phyloP scores from a whole-genome alignment of 2,329 filamentous ascomycete species.

The Phymatotrichopsis omnivora region DNA sequence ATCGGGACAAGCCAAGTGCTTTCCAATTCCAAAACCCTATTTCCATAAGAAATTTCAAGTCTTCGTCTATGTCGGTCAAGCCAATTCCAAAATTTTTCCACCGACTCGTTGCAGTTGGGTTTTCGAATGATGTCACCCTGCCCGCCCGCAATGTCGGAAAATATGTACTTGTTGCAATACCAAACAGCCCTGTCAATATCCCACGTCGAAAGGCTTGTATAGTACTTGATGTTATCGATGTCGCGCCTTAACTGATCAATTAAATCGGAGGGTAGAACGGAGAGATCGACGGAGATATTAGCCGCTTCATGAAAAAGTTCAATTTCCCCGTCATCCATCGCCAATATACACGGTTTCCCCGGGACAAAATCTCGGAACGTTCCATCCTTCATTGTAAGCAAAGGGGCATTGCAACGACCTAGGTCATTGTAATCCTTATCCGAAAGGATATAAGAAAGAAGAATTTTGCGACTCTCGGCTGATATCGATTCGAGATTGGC shows the following conservation, averaged over 20 bases:
- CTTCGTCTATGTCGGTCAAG: not conserved
- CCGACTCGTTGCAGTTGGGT: constrained; percentile 6
- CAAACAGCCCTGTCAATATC: constrained; percentile 15
- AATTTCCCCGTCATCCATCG: constrained; percentile 5
- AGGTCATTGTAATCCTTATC: constrained; percentile 15
- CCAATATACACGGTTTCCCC: not conserved
- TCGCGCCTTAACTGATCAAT: not conserved
- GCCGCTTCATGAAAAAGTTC: constrained; percentile 5
- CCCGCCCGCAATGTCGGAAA: not conserved
- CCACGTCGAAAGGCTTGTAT: constrained; percentile 20
- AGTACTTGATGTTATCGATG: constrained; percentile 12
- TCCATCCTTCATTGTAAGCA: constrained; percentile 15
- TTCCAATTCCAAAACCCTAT: constrained; percentile 13
- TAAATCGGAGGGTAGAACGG: constrained; percentile 2
- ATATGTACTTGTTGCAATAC: constrained; percentile 18
- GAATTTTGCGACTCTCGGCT: not conserved
- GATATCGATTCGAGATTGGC: too few relatives aligned
- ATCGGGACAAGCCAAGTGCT: constrained; percentile 32
- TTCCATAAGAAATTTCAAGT: constrained; percentile 12
- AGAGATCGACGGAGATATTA: constrained; percentile 6
- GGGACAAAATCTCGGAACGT: constrained; percentile 13
- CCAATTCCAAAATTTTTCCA: constrained; percentile 24
- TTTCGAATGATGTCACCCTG: constrained; percentile 4
- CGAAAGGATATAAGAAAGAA: constrained; percentile 23
- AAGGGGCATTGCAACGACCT: constrained; percentile 14